Evolutionary conservation across 148 eudicot genomes (phyloP).

Genomic region (Persicaria maculosa): DNA sequence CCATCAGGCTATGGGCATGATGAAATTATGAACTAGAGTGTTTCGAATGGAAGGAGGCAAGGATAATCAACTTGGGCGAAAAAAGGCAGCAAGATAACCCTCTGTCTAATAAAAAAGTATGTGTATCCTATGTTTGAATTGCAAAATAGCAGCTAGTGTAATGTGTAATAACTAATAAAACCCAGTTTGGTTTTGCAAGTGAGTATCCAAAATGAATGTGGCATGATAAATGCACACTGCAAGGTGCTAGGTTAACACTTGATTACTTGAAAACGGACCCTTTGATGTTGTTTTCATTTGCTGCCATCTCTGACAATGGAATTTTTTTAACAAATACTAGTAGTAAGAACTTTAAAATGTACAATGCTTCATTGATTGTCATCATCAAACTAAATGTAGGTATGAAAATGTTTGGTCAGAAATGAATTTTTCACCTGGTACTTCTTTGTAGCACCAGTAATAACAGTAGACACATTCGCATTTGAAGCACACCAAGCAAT

Average conservation of each 20-base stretch:
- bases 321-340: too few relatives aligned
- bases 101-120: not conserved
- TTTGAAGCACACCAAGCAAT: constrained; percentile 99
- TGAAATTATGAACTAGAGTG: not conserved
- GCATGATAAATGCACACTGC: not conserved
- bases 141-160: not conserved
- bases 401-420: not conserved
- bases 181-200: not conserved
- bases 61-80: not conserved
- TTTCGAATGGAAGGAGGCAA: not conserved
- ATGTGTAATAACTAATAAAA: not conserved
- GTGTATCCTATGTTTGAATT: not conserved
- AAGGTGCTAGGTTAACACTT: not conserved
- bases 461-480: constrained; percentile 93
- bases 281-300: too few relatives aligned
- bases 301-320: too few relatives aligned
- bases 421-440: constrained; percentile 43
- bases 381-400: not conserved
- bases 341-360: not conserved
- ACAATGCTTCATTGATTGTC: not conserved
- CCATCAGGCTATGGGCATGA: not conserved
- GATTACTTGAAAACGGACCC: not conserved
- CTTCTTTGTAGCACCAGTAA: constrained; percentile 94
- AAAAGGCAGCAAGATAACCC: not conserved
- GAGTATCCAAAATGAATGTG: not conserved